phyloP scores from a whole-genome alignment of 2,329 filamentous ascomycete genomes.

The Exophiala dermatitidis region DNA sequence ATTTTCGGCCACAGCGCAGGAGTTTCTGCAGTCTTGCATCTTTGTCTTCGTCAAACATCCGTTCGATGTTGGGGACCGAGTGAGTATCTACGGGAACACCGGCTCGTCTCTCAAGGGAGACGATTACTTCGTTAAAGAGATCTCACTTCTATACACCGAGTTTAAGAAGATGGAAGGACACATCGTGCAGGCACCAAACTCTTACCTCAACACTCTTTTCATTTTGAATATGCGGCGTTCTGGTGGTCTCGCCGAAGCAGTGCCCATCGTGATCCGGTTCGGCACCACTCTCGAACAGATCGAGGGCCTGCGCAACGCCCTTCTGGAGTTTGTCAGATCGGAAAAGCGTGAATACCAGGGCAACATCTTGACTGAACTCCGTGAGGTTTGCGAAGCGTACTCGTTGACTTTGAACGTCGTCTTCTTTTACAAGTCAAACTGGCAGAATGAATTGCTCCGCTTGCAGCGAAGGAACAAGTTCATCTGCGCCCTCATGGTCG shows the following conservation, averaged over 20 bases:
- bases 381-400: slow-evolving; percentile 71
- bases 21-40: slow-evolving; percentile 87
- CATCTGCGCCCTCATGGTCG: slow-evolving; percentile 80
- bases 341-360: slow-evolving; percentile 86
- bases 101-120: slow-evolving; percentile 72
- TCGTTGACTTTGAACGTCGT: slow-evolving; percentile 84
- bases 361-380: slow-evolving; percentile 80
- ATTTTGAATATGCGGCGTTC: slow-evolving; percentile 92
- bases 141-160: slow-evolving; percentile 86
- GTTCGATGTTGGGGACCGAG: slow-evolving; percentile 90
- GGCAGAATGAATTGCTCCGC: slow-evolving; percentile 88
- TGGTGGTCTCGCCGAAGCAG: slow-evolving; percentile 76
- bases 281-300: slow-evolving; percentile 79
- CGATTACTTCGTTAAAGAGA: slow-evolving; percentile 94
- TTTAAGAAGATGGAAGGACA: slow-evolving; percentile 99
- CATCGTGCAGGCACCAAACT: slow-evolving; percentile 92
- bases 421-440: slow-evolving; percentile 97
- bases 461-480: slow-evolving; percentile 90
- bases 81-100: slow-evolving; percentile 84
- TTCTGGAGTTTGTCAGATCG: slow-evolving; percentile 72
- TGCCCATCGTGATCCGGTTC: slow-evolving; percentile 79
- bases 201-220: slow-evolving; percentile 83
- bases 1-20: slow-evolving; percentile 84
- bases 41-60: slow-evolving; percentile 97
- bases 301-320: slow-evolving; percentile 67